Evolutionary conservation across 257 asterid genomes (phyloP).

Genomic region (Ballota nigra): DNA sequence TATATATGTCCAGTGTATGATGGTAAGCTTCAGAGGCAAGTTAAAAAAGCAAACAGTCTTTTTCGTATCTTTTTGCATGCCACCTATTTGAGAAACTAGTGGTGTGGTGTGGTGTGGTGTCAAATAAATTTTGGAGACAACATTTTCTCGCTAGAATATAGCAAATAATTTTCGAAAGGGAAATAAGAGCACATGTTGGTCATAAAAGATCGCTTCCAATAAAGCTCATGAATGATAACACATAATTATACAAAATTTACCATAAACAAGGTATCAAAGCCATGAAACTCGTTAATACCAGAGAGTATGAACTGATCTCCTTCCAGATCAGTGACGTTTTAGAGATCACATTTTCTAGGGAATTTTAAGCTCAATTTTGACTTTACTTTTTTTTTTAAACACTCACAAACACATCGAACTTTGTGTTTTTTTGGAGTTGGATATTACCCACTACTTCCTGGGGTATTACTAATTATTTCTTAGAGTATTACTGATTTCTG

Average conservation of each 20-base stretch:
- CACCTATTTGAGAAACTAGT: background rate
- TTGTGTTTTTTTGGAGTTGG: too few species aligned
- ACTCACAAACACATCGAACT: too few species aligned
- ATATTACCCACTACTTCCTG: too few species aligned
- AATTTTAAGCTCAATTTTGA: too few species aligned
- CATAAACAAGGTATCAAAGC: background rate
- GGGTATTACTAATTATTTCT: too few species aligned
- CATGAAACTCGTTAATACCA: constrained; percentile 2
- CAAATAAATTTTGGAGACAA: background rate
- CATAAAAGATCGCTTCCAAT: background rate
- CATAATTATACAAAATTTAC: background rate
- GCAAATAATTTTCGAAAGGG: background rate
- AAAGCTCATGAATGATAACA: background rate
- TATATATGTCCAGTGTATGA: background rate
- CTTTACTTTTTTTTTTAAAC: too few species aligned
- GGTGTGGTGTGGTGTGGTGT: too few species aligned
- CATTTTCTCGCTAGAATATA: background rate
- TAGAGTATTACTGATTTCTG: too few species aligned
- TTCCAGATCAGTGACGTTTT: too few species aligned
- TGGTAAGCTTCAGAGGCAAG: background rate
- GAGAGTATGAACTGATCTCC: too few species aligned
- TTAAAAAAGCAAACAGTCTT: background rate
- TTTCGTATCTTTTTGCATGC: too few species aligned
- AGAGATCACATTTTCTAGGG: too few species aligned
- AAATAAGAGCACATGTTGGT: background rate